Evolutionary conservation across 345 rosid genomes (phyloP), one percentile per base, ranked within the genome.

Genomic region (Euphorbia peplus): DNA sequence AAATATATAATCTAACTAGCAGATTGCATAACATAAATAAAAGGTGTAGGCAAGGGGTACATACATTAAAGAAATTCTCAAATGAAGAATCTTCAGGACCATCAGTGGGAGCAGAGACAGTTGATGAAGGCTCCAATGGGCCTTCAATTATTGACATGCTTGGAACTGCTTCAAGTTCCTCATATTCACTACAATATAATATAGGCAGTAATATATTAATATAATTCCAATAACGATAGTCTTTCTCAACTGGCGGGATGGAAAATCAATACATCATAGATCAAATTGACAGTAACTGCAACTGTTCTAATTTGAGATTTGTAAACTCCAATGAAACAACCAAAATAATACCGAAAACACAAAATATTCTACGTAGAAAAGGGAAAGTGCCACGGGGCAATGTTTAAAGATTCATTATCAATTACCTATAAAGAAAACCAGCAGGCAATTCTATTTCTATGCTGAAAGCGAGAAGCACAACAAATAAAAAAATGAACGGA

Each of bases 121-220:
- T 72, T 53, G 81, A 60, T 30, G 91, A 60, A 53, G 90, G 86
- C 79, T 86, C 89, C 71, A 86, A 69, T 3, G 87, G 86, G 32
- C 82, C 84, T 76, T 86, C 89, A 78, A 86, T 79, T 52, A 80
- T 70, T 6, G 88, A 75, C 75, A 82, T 81, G 79, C 72, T 83
- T 79, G 85, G 85, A 46, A 82, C 78, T 44, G 82, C 86, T 83
- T 86, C 93, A 68, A 84, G 85, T 72, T 89, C 91, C 82, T 81
- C 88, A 75, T 81, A 87, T 64, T 80, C 91, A 77, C 90, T 89
- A 42, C 70, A 75, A 64, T 19, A 21, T 29, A 16, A 48, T 42
- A 68, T 39, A 15, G 46, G 29, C 35, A 9, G 16, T 53, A 72
- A 18, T 54, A 55, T 37, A 55, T 25, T 25, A 29, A 3, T 26